Evolutionary conservation across 176 grass and related monocot species (phyloP).

Genomic region (Leersia perrieri): DNA sequence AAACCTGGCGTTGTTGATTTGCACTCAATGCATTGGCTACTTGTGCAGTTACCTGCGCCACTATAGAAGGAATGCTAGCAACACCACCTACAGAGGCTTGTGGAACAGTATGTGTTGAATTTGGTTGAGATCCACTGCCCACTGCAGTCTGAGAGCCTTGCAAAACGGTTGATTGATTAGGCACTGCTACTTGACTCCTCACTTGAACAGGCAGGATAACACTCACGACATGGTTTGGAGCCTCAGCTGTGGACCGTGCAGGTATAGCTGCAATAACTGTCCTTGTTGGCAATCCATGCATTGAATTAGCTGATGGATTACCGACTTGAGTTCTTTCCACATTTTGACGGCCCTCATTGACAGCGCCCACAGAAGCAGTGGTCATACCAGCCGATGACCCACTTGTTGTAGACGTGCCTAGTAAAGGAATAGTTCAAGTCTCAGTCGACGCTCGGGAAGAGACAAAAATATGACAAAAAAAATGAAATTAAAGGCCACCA

Average conservation of each 20-base stretch:
- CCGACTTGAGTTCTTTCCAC: constrained; percentile 44
- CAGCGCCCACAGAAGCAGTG: constrained; percentile 19
- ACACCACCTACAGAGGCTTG: constrained; percentile 55
- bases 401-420: constrained; percentile 45
- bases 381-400: constrained; percentile 38
- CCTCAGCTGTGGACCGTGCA: constrained; percentile 45
- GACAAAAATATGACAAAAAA: neutral
- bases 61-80: constrained; percentile 53
- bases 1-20: constrained; percentile 29
- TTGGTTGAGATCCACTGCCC: constrained; percentile 43
- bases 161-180: constrained; percentile 27
- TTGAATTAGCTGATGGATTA: constrained; percentile 40
- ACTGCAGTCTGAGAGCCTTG: constrained; percentile 37
- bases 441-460: neutral
- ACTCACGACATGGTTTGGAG: constrained; percentile 57
- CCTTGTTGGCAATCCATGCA: constrained; percentile 63
- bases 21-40: constrained; percentile 47
- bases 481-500: neutral
- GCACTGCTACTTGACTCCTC: constrained; percentile 46
- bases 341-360: constrained; percentile 27
- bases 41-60: constrained; percentile 51
- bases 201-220: constrained; percentile 79
- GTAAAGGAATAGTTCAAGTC: constrained; percentile 10
- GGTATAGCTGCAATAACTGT: constrained; percentile 70
- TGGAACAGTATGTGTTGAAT: constrained; percentile 31